Evolutionary conservation across 257 asterid species (phyloP).

Genomic region (Eustoma russellianum): DNA sequence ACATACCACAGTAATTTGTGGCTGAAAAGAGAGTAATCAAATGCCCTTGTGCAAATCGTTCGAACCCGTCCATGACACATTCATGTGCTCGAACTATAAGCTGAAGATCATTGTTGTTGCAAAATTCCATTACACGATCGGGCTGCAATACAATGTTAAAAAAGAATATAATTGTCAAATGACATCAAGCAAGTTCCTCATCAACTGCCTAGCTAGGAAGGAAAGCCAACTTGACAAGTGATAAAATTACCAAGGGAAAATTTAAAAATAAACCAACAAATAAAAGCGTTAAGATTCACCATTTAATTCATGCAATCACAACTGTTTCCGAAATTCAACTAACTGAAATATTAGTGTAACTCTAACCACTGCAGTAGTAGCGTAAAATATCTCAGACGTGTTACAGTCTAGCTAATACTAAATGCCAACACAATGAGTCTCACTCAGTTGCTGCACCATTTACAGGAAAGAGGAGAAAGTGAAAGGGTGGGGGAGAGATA

Average conservation of each 20-base stretch:
- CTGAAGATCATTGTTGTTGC: conserved; percentile 93
- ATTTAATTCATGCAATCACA: no score
- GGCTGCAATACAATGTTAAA: conserved; percentile 45
- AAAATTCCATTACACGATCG: conserved; percentile 97
- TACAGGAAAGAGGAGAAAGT: not conserved
- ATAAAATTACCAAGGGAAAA: not conserved
- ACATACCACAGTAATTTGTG: conserved; percentile 91
- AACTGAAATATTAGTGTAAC: no score
- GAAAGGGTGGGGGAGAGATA: not conserved
- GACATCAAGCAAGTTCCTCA: no score
- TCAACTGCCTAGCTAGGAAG: no score
- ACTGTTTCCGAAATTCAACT: no score
- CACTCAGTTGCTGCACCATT: not conserved
- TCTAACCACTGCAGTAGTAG: no score
- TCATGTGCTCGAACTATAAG: conserved; percentile 96
- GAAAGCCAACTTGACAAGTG: conserved; percentile 3
- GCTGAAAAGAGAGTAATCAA: conserved; percentile 19
- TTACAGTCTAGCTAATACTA: no score
- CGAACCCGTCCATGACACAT: conserved; percentile 99
- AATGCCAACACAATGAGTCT: no score
- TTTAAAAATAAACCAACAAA: not conserved
- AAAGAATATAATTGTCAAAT: conserved; percentile 10
- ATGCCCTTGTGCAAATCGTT: conserved; percentile 30
- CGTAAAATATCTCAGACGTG: no score
- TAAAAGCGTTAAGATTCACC: no score